Conservation (phyloP, 1,284 basidiomycete species). For the Ganoderma sinense region DNA sequence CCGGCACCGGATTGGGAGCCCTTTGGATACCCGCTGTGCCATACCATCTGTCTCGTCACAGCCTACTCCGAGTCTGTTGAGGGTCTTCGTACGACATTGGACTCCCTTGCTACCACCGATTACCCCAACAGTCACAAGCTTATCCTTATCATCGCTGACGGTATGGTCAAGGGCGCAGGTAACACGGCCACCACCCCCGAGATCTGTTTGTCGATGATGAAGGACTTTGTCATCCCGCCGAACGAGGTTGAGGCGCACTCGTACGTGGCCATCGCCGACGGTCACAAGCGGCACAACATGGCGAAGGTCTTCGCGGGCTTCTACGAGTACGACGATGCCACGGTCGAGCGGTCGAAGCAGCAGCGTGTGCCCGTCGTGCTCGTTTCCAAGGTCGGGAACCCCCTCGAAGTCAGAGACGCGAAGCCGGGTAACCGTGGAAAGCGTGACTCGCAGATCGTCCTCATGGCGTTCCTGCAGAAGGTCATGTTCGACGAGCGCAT, state of each 20-base stretch:
- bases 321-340: conserved; percentile 95
- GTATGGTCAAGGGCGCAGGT: conserved; percentile 96
- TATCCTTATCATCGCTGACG: conserved; percentile 96
- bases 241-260: conserved; percentile 94
- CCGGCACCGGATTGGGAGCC: conserved; percentile 93
- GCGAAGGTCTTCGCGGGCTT: conserved; percentile 98
- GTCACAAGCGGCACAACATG: conserved; percentile 99
- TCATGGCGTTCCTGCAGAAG: conserved; percentile 98
- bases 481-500: conserved; percentile 99
- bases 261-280: conserved; percentile 98
- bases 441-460: conserved; percentile 96
- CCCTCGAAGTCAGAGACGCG: conserved; percentile 84
- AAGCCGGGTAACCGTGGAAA: conserved; percentile 99
- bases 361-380: conserved; percentile 96
- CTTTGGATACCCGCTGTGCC: conserved; percentile 94
- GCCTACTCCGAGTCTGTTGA: conserved; percentile 98
- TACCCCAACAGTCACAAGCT: conserved; percentile 99
- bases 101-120: conserved; percentile 97
- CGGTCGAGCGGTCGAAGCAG: conserved; percentile 93
- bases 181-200: conserved; percentile 92
- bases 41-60: conserved; percentile 96
- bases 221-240: conserved; percentile 86
- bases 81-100: conserved; percentile 95
- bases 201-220: conserved; percentile 98
- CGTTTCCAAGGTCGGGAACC: conserved; percentile 95